These are phyloP conservation scores for Wickerhamomyces chaumierensis DNA, from an alignment of 805 yeast species.

Conservation along the genomic window DNA sequence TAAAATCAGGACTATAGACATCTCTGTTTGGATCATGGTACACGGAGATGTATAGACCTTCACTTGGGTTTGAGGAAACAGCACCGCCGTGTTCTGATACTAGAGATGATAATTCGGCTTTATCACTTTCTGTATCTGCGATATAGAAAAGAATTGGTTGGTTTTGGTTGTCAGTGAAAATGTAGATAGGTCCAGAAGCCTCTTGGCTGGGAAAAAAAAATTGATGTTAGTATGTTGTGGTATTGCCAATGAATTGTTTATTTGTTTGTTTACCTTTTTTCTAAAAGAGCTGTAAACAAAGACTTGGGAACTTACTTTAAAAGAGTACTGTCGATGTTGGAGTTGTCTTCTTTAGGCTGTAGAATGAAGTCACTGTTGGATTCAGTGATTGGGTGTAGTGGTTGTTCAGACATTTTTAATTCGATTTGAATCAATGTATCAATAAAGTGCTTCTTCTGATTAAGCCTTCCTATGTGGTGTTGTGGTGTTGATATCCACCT, in stretches of 20 bases:
- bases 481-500: too few species aligned
- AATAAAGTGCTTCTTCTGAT: not conserved
- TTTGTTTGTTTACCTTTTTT: too few species aligned
- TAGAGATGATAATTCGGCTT: conserved; percentile 5
- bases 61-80: conserved; percentile 4
- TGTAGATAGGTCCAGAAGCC: not conserved
- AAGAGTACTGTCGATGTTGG: not conserved
- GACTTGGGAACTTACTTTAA: not conserved
- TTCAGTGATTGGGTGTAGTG: not conserved
- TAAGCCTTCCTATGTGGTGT: not conserved
- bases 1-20: conserved; percentile 13
- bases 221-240: not conserved
- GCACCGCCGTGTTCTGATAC: conserved; percentile 14
- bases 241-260: too few species aligned
- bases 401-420: not conserved
- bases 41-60: conserved; percentile 11
- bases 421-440: not conserved
- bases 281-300: not conserved
- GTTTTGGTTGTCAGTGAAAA: conserved; percentile 2
- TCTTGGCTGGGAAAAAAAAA: not conserved
- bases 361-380: not conserved
- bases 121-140: conserved; percentile 12
- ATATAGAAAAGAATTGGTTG: conserved; percentile 13
- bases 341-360: not conserved
- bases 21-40: conserved; percentile 10